A percentile compares a stretch with the other conserved stretches of the same genome.
These are phyloP conservation scores for Agrocybe pediades DNA, from an alignment of 768 basidiomycete species.

Conservation along the genomic window DNA sequence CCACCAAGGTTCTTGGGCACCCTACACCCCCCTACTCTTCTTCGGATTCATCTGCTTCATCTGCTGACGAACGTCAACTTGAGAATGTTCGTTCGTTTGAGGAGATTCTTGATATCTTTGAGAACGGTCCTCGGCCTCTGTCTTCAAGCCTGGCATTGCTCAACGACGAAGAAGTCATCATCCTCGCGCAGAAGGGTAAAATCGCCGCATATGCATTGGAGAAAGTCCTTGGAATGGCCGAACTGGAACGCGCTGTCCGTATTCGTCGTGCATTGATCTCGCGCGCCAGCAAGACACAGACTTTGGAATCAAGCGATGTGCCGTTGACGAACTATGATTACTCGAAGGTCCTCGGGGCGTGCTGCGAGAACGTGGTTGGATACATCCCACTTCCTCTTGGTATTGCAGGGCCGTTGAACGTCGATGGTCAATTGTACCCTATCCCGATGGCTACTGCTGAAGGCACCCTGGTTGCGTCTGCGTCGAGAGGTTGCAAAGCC, in stretches of 20 bases:
- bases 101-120: slow-evolving; percentile 80
- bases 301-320: slow-evolving; percentile 80
- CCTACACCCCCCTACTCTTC: slow-evolving; percentile 17
- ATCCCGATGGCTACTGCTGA: slow-evolving; percentile 99
- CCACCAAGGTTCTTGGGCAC: neutral
- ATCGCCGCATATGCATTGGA: slow-evolving; percentile 94
- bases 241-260: slow-evolving; percentile 83
- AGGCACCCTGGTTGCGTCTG: slow-evolving; percentile 96
- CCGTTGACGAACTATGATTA: slow-evolving; percentile 92
- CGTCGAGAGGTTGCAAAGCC: slow-evolving; percentile 97
- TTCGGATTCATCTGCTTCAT: slow-evolving; percentile 13
- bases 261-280: slow-evolving; percentile 91
- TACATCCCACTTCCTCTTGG: slow-evolving; percentile 97
- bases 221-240: slow-evolving; percentile 75
- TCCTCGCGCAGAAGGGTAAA: slow-evolving; percentile 89
- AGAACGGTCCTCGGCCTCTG: slow-evolving; percentile 67
- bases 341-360: slow-evolving; percentile 90
- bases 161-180: slow-evolving; percentile 90
- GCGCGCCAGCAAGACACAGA: slow-evolving; percentile 80
- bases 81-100: slow-evolving; percentile 55
- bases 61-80: slow-evolving; percentile 5
- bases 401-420: slow-evolving; percentile 91
- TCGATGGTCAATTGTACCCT: slow-evolving; percentile 82
- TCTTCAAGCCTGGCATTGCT: slow-evolving; percentile 59
- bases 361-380: slow-evolving; percentile 98